These are phyloP conservation scores for Nakazawaea siamensis DNA, from an alignment of 805 yeast species.

Conservation along the genomic window DNA sequence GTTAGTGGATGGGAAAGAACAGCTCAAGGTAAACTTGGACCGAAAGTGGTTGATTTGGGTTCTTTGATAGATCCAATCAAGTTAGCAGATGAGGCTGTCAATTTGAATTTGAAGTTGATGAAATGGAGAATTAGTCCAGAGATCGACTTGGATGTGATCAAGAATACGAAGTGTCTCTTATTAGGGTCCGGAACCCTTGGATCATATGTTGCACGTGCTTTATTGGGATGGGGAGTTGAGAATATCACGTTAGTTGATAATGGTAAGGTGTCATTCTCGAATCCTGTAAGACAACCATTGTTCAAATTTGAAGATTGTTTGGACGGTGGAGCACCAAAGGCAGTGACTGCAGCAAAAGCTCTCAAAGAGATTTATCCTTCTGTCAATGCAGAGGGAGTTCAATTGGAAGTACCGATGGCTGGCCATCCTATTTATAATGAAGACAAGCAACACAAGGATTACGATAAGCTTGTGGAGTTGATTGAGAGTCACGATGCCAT, in stretches of 20 bases:
- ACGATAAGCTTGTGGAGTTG: conserved; percentile 39
- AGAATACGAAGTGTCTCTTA: conserved; percentile 54
- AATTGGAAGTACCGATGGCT: conserved; percentile 86
- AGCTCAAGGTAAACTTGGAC: conserved; percentile 60
- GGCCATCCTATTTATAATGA: conserved; percentile 78
- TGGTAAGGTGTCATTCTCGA: conserved; percentile 82
- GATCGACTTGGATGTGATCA: conserved; percentile 59
- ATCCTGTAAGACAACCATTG: conserved; percentile 92
- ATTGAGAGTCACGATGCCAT: conserved; percentile 67
- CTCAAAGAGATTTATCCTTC: conserved; percentile 73
- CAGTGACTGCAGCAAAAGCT: conserved; percentile 67
- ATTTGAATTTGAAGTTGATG: conserved; percentile 85
- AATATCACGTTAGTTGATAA: conserved; percentile 83
- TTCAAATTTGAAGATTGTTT: conserved; percentile 77
- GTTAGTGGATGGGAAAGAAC: conserved; percentile 91
- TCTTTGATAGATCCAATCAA: conserved; percentile 72
- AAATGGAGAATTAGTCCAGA: conserved; percentile 93
- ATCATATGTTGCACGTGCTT: conserved; percentile 76
- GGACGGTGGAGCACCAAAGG: conserved; percentile 69
- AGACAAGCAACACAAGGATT: conserved; percentile 39
- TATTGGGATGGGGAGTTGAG: conserved; percentile 93
- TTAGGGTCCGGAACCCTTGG: conserved; percentile 98
- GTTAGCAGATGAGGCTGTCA: conserved; percentile 87
- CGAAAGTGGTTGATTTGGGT: conserved; percentile 79
- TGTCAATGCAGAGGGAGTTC: conserved; percentile 53